These are phyloP conservation scores for Adenanthera pavonina DNA, from an alignment of 306 rosid genomes.

Conservation along the genomic window DNA sequence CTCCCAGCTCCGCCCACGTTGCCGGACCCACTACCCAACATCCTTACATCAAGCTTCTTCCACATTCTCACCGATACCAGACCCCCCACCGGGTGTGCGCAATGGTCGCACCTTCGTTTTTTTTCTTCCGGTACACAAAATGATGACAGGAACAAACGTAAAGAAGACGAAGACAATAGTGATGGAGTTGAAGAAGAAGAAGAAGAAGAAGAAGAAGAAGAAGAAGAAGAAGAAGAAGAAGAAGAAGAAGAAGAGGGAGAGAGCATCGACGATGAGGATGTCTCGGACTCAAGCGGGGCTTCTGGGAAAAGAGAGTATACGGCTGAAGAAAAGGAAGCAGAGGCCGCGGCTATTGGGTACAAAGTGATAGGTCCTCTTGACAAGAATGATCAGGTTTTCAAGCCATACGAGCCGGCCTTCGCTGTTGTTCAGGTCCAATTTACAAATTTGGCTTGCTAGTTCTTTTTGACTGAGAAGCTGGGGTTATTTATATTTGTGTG, in stretches of 20 bases:
- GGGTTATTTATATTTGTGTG: neutral
- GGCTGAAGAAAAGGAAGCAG: constrained; percentile 79
- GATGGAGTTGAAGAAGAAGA: constrained; percentile 43
- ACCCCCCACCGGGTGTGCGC: constrained; percentile 35
- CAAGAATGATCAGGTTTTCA: constrained; percentile 61
- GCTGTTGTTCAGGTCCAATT: constrained; percentile 80
- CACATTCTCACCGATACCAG: constrained; percentile 35
- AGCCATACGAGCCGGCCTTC: constrained; percentile 76
- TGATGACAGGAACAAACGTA: constrained; percentile 30
- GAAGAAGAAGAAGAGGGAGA: constrained; percentile 52
- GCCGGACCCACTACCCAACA: constrained; percentile 30
- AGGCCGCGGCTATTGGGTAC: constrained; percentile 78
- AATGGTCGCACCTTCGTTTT: constrained; percentile 49
- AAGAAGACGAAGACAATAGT: constrained; percentile 36
- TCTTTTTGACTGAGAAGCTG: neutral
- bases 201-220: constrained; percentile 35
- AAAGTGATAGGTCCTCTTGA: constrained; percentile 69
- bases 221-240: constrained; percentile 36
- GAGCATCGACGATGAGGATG: constrained; percentile 44
- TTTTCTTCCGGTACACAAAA: constrained; percentile 58
- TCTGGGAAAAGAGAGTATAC: constrained; percentile 56
- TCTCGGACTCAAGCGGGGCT: constrained; percentile 39
- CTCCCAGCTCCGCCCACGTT: constrained; percentile 35
- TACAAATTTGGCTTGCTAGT: neutral
- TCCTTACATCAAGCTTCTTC: constrained; percentile 33